These are phyloP conservation scores for Sphagnum fallax DNA, from an alignment of 228 moss, liverwort and hornwort species.

Conservation along the genomic window DNA sequence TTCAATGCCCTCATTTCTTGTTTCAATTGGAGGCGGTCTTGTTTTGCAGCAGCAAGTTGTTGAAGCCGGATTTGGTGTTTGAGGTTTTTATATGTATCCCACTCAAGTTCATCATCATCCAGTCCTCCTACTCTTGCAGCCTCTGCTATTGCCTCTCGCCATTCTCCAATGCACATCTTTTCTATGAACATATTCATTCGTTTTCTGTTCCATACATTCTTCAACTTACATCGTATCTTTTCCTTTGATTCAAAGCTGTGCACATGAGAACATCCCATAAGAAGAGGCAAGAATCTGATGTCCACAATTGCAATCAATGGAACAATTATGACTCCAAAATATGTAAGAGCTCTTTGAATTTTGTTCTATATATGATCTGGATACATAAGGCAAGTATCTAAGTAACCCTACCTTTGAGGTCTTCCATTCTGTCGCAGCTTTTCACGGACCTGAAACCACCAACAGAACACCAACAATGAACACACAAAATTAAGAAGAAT, in stretches of 20 bases:
- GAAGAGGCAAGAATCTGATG: not conserved
- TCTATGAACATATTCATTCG: slow-evolving; percentile 37
- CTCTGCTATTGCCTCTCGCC: slow-evolving; percentile 70
- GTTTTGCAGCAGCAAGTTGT: slow-evolving; percentile 11
- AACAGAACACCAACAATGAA: not conserved
- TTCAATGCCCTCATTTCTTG: not conserved
- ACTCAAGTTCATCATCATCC: slow-evolving; percentile 49
- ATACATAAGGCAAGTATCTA: too few species aligned
- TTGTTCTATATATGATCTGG: too few species aligned
- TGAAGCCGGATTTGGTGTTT: slow-evolving; percentile 24
- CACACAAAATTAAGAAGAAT: not conserved
- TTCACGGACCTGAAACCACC: slow-evolving; percentile 25
- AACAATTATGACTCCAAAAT: not conserved
- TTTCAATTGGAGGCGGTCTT: too few species aligned
- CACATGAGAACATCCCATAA: not conserved
- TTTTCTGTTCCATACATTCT: slow-evolving; percentile 55
- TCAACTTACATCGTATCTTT: slow-evolving; percentile 65
- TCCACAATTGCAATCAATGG: not conserved
- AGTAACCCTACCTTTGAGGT: slow-evolving; percentile 28
- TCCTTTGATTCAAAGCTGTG: slow-evolving; percentile 65
- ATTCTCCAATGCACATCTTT: slow-evolving; percentile 39
- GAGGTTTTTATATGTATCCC: slow-evolving; percentile 50
- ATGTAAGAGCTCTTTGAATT: not conserved
- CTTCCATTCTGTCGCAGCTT: slow-evolving; percentile 43
- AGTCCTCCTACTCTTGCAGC: slow-evolving; percentile 54